A percentile compares a stretch with the other conserved stretches of the same genome.
These are phyloP conservation scores for Trichoderma arundinaceum DNA, from an alignment of 2,329 filamentous ascomycete species.

Conservation along the genomic window DNA sequence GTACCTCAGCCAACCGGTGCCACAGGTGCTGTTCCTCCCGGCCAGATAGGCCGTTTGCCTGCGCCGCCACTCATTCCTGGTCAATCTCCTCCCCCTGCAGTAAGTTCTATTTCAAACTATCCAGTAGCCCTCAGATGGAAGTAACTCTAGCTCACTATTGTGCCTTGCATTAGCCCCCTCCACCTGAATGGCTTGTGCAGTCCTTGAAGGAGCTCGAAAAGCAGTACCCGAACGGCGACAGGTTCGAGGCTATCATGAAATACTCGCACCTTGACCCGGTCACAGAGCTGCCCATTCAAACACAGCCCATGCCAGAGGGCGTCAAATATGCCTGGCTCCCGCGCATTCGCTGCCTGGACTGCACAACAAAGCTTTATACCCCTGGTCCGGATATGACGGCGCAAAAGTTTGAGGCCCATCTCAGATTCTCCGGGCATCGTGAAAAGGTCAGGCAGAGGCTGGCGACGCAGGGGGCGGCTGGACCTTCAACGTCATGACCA, in stretches of 20 bases:
- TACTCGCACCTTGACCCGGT: conserved; percentile 79
- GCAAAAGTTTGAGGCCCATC: conserved; percentile 89
- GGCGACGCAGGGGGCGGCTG: conserved; percentile 37
- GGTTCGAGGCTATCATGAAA: conserved; percentile 90
- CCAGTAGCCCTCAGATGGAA: not conserved
- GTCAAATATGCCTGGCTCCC: conserved; percentile 84
- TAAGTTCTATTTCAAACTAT: conserved; percentile 53
- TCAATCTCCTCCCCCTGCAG: conserved; percentile 61
- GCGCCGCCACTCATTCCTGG: conserved; percentile 66
- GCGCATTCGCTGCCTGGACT: conserved; percentile 89
- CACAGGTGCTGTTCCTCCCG: conserved; percentile 51
- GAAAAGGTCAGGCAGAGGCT: conserved; percentile 62
- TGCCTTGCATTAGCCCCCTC: conserved; percentile 67
- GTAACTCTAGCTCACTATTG: conserved; percentile 32
- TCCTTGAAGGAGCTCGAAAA: conserved; percentile 74
- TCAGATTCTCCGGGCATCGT: conserved; percentile 82
- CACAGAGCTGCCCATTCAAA: conserved; percentile 68
- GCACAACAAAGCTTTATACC: conserved; percentile 91
- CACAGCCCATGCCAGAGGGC: conserved; percentile 62
- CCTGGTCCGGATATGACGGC: conserved; percentile 84
- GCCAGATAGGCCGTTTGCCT: conserved; percentile 70
- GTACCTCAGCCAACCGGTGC: conserved; percentile 47
- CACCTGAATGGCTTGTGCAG: conserved; percentile 81
- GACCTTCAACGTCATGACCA: conserved; percentile 16
- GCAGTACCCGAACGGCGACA: conserved; percentile 74